Evolutionary conservation across 2,329 filamentous ascomycete genomes (phyloP), one percentile per base, ranked within the genome.

Genomic region (Lachnellula suecica): DNA sequence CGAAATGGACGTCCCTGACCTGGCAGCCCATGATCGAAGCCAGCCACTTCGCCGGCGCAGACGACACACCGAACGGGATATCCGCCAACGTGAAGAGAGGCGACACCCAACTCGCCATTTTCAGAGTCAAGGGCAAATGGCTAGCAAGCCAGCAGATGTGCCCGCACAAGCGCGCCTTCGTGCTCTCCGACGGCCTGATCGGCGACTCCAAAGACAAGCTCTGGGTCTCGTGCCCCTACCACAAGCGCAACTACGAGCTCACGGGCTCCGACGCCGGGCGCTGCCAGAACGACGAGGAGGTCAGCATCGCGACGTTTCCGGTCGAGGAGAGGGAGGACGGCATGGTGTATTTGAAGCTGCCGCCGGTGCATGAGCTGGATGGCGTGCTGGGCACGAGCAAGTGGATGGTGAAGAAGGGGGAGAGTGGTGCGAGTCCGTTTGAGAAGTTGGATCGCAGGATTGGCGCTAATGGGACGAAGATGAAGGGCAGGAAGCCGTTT

Each of bases 111-210:
- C 79, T 96, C 2, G 91, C 91, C 7, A 75, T 96, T 48, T 96
- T 92, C 82, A 88, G 91, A 63, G 81, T 96, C 56, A 82, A 83
- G 49, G 91, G 90, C 19, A 81, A 81, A 49, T 95, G 86, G 76
- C 93, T 93, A 70, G 88, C 89, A 53, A 88, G 88, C 13, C 91
- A 96, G 73, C 90, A 96, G 68, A 96, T 96, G 91, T 96, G 91
- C 68, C 91, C 91, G 9, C 91, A 96, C 74, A 94, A 93, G 72
- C 86, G 91, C 10, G 86, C 91, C 1, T 96, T 96, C 65, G 87
- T 92, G n/a, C 82, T 96, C 23, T 88, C 87, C 0, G 92, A 96
- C 67, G 90, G 91, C 1, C 74, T 96, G 8, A 80, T 96, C 43
- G 91, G 92, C 37, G 63, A 72, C 54, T 68, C 72, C 43, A 62